Evolutionary conservation across 1,139 yeast species (phyloP), one percentile per base, ranked within the genome.

Genomic region (Pichia sp.): DNA sequence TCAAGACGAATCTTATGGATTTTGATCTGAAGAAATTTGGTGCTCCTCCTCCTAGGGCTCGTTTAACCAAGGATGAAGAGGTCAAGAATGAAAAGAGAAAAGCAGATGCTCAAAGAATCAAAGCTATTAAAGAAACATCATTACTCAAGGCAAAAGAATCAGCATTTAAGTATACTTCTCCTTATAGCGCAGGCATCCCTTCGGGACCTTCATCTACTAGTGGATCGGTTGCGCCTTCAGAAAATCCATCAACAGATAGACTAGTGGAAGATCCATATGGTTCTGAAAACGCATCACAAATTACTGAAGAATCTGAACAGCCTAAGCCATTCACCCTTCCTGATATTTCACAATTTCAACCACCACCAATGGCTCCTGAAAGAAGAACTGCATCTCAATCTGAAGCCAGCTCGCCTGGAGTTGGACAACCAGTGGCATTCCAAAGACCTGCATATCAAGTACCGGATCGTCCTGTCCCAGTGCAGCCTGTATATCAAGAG

Each of bases 21-120:
- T 59, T 67, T 39, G 68, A 66, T 51, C 45, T 62, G 14, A 53
- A 54, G 35, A 63, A 61, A 19, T 62, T 57, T 51, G 72, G 68
- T 5, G 63, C 69, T 3, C 67, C 67, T 3, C 69, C 67, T 10
- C 67, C 68, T n/a, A 62, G 53, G 38, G 61, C 65, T 1, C 57
- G 54, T 42, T 46, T 56, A 31, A 52, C 53, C 12, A 49, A 42
- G 15, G 58, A 57, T 4, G 66, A 63, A 37, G 50, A 49, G 32
- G 39, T 47, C 10, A 56, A 56, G 18, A 37, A 45, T 2, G 57
- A 54, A 35, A 51, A 49, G 38, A 57, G 60, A 12, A 51, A 50
- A 34, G 61, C 55, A 7, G 56, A 55, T 35, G 56, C 55, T 38
- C 28, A 32, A 1, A 49, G 66, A 45, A 46, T 60, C 46, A 57